Evolutionary conservation across 2,329 filamentous ascomycete species (phyloP).

Genomic region (Celoporthe dispersa): DNA sequence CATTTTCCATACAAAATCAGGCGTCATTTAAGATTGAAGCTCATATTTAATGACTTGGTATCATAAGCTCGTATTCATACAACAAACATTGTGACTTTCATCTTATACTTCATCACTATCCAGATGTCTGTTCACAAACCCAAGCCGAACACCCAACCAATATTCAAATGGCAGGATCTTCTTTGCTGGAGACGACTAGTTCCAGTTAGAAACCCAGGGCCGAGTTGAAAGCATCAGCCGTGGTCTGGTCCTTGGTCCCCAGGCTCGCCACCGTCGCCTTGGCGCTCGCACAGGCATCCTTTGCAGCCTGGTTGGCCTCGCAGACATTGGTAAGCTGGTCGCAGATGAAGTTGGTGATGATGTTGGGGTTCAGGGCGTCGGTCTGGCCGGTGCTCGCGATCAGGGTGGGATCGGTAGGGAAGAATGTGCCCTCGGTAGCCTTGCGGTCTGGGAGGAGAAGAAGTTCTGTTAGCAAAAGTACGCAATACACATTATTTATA

Average conservation of each 20-base stretch:
- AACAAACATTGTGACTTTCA: background rate
- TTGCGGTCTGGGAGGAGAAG: background rate
- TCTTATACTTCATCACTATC: background rate
- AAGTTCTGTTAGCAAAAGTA: background rate
- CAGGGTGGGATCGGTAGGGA: slow-evolving; percentile 23
- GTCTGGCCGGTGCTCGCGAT: slow-evolving; percentile 40
- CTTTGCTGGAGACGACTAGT: background rate
- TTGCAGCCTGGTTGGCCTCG: slow-evolving; percentile 58
- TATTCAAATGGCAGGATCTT: background rate
- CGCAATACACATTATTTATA: background rate
- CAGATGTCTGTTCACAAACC: background rate
- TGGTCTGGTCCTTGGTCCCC: slow-evolving; percentile 52
- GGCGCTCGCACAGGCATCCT: slow-evolving; percentile 51
- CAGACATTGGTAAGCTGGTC: slow-evolving; percentile 65
- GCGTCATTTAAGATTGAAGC: background rate
- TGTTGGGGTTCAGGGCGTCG: slow-evolving; percentile 65
- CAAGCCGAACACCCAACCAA: background rate
- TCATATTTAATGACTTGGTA: background rate
- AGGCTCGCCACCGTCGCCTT: slow-evolving; percentile 54
- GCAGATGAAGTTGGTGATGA: slow-evolving; percentile 66
- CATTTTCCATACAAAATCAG: too few relatives aligned
- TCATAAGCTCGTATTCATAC: background rate
- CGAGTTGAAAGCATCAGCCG: slow-evolving; percentile 53
- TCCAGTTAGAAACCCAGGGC: slow-evolving; percentile 44
- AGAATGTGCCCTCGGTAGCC: slow-evolving; percentile 25